phyloP scores from a whole-genome alignment of 768 basidiomycete species.

The Dentipellis sp. region DNA sequence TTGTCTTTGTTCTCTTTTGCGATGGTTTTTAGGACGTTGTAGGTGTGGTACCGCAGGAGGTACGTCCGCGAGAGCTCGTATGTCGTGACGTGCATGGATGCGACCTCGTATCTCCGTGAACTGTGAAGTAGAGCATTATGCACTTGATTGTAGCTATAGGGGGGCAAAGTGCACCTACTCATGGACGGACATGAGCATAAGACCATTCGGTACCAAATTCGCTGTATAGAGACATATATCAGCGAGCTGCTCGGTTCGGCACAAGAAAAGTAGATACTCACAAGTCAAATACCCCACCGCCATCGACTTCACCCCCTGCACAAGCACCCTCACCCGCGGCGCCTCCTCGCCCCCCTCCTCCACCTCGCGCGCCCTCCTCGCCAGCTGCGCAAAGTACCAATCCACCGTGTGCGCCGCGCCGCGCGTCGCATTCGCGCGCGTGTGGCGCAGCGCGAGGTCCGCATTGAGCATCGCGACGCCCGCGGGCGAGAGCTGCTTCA shows the following conservation, averaged over 20 bases:
- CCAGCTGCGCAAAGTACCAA: neutral
- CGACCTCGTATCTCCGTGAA: conserved; percentile 36
- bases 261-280: conserved; percentile 13
- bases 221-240: no score
- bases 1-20: conserved; percentile 21
- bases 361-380: neutral
- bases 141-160: neutral
- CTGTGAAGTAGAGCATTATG: conserved; percentile 17
- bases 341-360: conserved; percentile 11
- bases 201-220: conserved; percentile 19
- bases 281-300: conserved; percentile 33
- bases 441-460: conserved; percentile 35
- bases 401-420: no score
- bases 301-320: conserved; percentile 33
- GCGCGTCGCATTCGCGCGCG: no score
- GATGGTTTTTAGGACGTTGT: conserved; percentile 39
- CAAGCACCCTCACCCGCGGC: conserved; percentile 26
- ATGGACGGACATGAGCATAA: conserved; percentile 23
- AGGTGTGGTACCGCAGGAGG: conserved; percentile 40
- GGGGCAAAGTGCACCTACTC: conserved; percentile 16
- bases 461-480: conserved; percentile 32
- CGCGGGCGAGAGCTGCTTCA: conserved; percentile 40
- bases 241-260: no score
- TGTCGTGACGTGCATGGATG: conserved; percentile 35
- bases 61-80: conserved; percentile 37